Conservation (phyloP, 192 early-diverging fungal species). For the Backusella liffmaniae region DNA sequence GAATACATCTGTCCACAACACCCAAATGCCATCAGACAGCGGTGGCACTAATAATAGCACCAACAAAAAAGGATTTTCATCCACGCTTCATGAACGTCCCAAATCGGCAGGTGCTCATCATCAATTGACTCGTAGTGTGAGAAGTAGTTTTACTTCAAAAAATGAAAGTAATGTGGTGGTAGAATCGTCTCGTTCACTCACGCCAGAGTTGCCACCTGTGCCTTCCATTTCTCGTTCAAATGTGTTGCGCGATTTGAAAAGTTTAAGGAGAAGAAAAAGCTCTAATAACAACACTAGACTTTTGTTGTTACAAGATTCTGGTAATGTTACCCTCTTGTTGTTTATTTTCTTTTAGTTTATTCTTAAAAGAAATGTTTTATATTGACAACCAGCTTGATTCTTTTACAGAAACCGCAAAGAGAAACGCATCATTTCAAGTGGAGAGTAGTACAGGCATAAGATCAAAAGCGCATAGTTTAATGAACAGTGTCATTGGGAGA, state of each 20-base stretch:
- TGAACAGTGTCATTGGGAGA: constrained; percentile 10
- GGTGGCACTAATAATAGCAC: not conserved
- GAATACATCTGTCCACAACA: constrained; percentile 37
- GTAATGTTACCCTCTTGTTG: not conserved
- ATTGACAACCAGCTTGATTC: not conserved
- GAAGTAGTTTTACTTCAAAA: not conserved
- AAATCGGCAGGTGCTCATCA: constrained; percentile 16
- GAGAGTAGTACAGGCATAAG: constrained; percentile 6
- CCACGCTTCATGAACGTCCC: constrained; percentile 32
- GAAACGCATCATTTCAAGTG: no score
- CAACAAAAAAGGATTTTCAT: constrained; percentile 36
- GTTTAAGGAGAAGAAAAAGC: constrained; percentile 9
- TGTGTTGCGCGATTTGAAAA: constrained; percentile 12
- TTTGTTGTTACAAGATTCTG: not conserved
- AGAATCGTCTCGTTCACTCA: not conserved
- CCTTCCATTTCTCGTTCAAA: constrained; percentile 10
- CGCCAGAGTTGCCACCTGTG: constrained; percentile 1
- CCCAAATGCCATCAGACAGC: not conserved
- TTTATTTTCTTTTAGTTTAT: no score
- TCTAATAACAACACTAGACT: not conserved
- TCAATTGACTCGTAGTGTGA: not conserved
- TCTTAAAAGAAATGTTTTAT: not conserved
- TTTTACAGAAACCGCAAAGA: not conserved
- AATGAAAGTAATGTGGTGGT: not conserved
- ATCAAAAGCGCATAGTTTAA: constrained; percentile 3